Percentiles rank a stretch among this genome's conserved stretches.
Conservation (phyloP, 352 stramenopile species). For the Pythium pyrilobum region DNA sequence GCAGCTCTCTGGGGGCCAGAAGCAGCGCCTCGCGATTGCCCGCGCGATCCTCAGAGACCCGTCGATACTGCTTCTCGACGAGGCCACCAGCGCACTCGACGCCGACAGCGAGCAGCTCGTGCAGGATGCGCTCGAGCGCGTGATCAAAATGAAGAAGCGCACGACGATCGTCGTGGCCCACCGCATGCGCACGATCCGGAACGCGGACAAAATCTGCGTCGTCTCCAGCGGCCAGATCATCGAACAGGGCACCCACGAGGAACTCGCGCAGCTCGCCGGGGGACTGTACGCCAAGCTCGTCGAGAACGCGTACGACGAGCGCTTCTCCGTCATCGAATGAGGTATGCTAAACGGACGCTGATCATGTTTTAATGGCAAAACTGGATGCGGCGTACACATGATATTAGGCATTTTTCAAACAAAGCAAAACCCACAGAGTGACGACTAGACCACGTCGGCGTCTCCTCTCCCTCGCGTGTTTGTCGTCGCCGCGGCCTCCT, state of each 20-base stretch:
- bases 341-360: neutral
- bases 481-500: neutral
- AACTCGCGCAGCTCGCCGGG: conserved; percentile 57
- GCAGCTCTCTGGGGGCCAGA: conserved; percentile 64
- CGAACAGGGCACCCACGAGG: conserved; percentile 89
- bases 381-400: too few species aligned
- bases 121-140: conserved; percentile 68
- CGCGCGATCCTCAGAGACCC: conserved; percentile 87
- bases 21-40: conserved; percentile 89
- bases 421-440: too few species aligned
- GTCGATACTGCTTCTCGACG: conserved; percentile 85
- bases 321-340: conserved; percentile 10
- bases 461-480: neutral
- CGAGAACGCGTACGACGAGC: conserved; percentile 10
- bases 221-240: conserved; percentile 89
- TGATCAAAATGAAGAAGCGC: conserved; percentile 43
- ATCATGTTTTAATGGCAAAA: too few species aligned
- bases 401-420: too few species aligned
- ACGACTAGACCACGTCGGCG: conserved; percentile 10
- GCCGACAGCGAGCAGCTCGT: conserved; percentile 81
- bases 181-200: conserved; percentile 89
- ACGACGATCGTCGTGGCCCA: conserved; percentile 94
- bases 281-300: conserved; percentile 19
- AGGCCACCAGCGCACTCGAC: conserved; percentile 87
- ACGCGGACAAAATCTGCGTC: conserved; percentile 94